phyloP scores from a whole-genome alignment of 2,329 filamentous ascomycete genomes.

The Kalaharituber pfeilii region DNA sequence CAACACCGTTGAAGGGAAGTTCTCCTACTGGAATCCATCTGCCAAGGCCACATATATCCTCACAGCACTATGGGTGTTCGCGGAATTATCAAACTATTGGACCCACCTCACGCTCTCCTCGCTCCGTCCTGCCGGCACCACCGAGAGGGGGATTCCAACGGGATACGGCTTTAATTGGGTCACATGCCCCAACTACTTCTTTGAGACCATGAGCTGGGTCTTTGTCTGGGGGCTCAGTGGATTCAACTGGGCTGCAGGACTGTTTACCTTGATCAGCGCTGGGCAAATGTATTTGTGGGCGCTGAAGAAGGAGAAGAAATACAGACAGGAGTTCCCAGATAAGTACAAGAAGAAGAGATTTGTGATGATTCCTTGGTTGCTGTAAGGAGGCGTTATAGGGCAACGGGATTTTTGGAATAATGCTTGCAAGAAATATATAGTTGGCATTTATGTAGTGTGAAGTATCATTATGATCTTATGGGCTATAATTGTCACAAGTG shows the following conservation, averaged over 20 bases:
- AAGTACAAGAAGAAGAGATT: conserved; percentile 91
- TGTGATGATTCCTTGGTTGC: conserved; percentile 61
- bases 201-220: conserved; percentile 72
- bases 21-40: conserved; percentile 20
- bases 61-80: conserved; percentile 45
- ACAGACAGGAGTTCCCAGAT: conserved; percentile 78
- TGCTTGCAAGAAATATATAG: too few species aligned
- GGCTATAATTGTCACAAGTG: too few species aligned
- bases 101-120: conserved; percentile 64
- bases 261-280: conserved; percentile 59
- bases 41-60: conserved; percentile 41
- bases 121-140: conserved; percentile 61
- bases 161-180: conserved; percentile 74
- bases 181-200: conserved; percentile 95
- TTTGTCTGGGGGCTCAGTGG: conserved; percentile 58
- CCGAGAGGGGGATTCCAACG: conserved; percentile 69
- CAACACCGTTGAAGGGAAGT: conserved; percentile 29
- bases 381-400: too few species aligned
- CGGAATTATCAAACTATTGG: conserved; percentile 63
- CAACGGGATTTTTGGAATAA: too few species aligned
- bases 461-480: too few species aligned
- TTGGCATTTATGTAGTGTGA: too few species aligned
- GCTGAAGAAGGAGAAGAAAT: conserved; percentile 75
- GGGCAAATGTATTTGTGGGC: conserved; percentile 78
- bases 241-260: conserved; percentile 55